These are phyloP conservation scores for Hypoxylon sp. DNA, from an alignment of 2,329 filamentous ascomycete genomes.

Conservation along the genomic window DNA sequence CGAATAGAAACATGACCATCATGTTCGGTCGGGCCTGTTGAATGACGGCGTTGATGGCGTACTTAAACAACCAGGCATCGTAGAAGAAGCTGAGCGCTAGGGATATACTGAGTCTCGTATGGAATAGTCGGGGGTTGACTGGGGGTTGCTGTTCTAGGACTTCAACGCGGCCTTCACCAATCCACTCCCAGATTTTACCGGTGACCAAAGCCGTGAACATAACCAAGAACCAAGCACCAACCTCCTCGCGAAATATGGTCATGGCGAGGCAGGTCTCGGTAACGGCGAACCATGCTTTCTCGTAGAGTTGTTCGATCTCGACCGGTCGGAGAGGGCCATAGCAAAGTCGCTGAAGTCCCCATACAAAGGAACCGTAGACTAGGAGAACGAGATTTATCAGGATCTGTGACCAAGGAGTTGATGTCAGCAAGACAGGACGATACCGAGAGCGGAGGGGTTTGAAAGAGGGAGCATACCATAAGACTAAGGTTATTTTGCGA, in stretches of 20 bases:
- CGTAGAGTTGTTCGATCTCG: constrained; percentile 96
- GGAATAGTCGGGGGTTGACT: constrained; percentile 86
- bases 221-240: constrained; percentile 91
- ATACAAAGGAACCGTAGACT: constrained; percentile 80
- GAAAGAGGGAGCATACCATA: constrained; percentile 66
- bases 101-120: constrained; percentile 80
- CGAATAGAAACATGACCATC: constrained; percentile 99
- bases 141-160: constrained; percentile 95
- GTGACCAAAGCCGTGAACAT: constrained; percentile 96
- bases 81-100: constrained; percentile 81
- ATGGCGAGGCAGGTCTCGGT: constrained; percentile 97
- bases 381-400: constrained; percentile 91
- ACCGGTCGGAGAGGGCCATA: constrained; percentile 90
- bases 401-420: constrained; percentile 62
- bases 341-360: constrained; percentile 86
- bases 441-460: constrained; percentile 1
- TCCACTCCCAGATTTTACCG: constrained; percentile 98
- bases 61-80: constrained; percentile 80
- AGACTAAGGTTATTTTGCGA: constrained; percentile 96
- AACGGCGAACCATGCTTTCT: constrained; percentile 97
- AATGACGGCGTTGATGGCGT: constrained; percentile 83
- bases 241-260: constrained; percentile 96
- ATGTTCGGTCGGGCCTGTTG: constrained; percentile 92
- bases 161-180: constrained; percentile 93
- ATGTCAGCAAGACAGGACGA: constrained; percentile 22